A percentile compares a stretch with the other conserved stretches of the same genome.
Evolutionary conservation across 306 rosid species (phyloP).

Genomic region (Rubus parviflorus): DNA sequence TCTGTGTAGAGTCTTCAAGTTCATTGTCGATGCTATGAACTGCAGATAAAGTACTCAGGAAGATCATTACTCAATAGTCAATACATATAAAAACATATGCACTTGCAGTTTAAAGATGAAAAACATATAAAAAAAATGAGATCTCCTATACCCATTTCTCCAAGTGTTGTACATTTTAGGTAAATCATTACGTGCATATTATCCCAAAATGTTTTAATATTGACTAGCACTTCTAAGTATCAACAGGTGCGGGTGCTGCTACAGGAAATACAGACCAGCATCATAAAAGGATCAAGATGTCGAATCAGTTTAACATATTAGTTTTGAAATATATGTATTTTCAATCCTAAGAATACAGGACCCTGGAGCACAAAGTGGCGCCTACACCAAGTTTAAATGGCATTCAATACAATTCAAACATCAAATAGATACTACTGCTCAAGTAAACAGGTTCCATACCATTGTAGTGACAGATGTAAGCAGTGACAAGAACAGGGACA

Average conservation of each 20-base stretch:
- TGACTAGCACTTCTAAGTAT: background rate
- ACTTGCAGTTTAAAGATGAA: background rate
- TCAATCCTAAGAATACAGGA: background rate
- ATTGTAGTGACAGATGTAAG: slow-evolving; percentile 82
- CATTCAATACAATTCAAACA: background rate
- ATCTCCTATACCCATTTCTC: background rate
- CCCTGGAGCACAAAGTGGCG: background rate
- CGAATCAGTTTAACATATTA: background rate
- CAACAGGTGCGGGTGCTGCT: background rate
- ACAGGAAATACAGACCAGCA: slow-evolving; percentile 4
- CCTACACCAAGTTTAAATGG: background rate
- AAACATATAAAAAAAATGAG: background rate
- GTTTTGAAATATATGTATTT: background rate
- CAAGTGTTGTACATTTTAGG: background rate
- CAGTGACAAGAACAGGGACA: slow-evolving; percentile 79
- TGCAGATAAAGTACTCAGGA: slow-evolving; percentile 41
- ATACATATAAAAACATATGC: background rate
- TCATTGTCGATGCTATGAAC: slow-evolving; percentile 81
- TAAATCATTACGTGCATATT: background rate
- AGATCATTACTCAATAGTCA: slow-evolving; percentile 13
- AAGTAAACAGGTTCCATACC: slow-evolving; percentile 47
- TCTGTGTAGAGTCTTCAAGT: slow-evolving; percentile 68
- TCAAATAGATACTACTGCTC: background rate
- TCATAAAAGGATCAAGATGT: background rate
- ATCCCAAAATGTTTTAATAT: background rate